Conservation (phyloP, 129 eudicot species). For the Escallonia herrerae region DNA sequence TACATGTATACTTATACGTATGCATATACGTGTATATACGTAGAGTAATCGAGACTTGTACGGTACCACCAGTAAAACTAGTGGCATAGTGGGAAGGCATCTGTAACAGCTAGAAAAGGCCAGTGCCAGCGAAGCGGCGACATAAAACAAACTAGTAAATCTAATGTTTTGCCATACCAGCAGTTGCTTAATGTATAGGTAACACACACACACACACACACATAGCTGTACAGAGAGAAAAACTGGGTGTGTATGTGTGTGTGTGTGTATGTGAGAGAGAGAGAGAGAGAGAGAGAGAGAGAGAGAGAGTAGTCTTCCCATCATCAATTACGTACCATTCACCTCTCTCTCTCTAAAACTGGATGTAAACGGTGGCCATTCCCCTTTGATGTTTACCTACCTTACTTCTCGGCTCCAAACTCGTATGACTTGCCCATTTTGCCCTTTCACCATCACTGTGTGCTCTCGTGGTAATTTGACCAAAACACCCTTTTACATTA, state of each 20-base stretch:
- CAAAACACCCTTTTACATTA: constrained; percentile 11
- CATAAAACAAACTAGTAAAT: constrained; percentile 12
- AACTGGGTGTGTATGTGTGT: too few species aligned
- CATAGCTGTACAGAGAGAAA: not conserved
- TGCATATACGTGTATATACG: not conserved
- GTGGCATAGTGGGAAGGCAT: constrained; percentile 26
- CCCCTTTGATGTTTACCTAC: constrained; percentile 26
- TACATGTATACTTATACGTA: not conserved
- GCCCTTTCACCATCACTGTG: constrained; percentile 1
- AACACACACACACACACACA: not conserved
- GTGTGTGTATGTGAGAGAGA: too few species aligned
- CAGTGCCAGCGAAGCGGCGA: constrained; percentile 22
- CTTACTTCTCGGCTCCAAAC: constrained; percentile 13
- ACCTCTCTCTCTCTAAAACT: constrained; percentile 6
- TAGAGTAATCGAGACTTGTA: not conserved
- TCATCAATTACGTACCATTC: constrained; percentile 33
- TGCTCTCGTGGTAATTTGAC: not conserved
- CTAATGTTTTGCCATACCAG: constrained; percentile 6
- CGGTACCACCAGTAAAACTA: constrained; percentile 11
- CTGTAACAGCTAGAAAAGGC: constrained; percentile 24
- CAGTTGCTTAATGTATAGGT: not conserved
- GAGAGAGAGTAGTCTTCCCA: constrained; percentile 13
- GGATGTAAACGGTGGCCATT: constrained; percentile 16
- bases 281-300: not conserved
- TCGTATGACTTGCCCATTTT: constrained; percentile 4